These are phyloP conservation scores for Arthrocladium fulminans DNA, from an alignment of 2,329 filamentous ascomycete genomes.

Conservation along the genomic window DNA sequence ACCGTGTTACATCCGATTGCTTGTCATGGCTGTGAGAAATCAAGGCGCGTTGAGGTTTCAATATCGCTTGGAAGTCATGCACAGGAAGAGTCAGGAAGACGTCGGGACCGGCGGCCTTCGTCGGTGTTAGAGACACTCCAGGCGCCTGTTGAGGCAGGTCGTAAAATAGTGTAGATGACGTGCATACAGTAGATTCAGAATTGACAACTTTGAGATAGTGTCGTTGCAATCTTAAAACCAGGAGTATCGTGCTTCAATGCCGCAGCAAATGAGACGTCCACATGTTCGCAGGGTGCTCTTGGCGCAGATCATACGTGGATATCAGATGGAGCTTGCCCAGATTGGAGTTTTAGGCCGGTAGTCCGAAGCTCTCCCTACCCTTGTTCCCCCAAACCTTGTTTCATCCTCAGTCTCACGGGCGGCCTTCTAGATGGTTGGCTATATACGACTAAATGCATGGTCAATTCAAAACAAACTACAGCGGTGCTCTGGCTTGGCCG, in stretches of 20 bases:
- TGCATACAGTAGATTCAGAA: not conserved
- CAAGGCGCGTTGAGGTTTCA: not conserved
- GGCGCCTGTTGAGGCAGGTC: not conserved
- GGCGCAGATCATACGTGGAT: not conserved
- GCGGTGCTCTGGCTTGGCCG: not conserved
- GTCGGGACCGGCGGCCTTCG: not conserved
- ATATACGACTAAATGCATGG: not conserved
- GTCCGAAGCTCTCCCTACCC: not conserved
- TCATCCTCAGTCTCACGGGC: not conserved
- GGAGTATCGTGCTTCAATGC: not conserved
- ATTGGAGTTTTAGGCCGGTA: not conserved
- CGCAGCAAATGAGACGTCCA: constrained; percentile 1
- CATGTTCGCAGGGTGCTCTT: not conserved
- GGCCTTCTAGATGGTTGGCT: not conserved
- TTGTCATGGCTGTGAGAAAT: not conserved
- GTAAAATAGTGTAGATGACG: too few species aligned
- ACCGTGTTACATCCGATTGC: not conserved
- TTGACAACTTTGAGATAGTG: not conserved
- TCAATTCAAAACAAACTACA: not conserved
- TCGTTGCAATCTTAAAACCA: not conserved
- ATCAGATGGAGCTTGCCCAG: not conserved
- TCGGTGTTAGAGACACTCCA: not conserved
- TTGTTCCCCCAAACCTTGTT: not conserved
- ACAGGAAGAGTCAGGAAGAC: not conserved
- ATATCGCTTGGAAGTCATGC: not conserved